These are phyloP conservation scores for Rhodocollybia butyracea DNA, from an alignment of 768 basidiomycete genomes.

Conservation along the genomic window DNA sequence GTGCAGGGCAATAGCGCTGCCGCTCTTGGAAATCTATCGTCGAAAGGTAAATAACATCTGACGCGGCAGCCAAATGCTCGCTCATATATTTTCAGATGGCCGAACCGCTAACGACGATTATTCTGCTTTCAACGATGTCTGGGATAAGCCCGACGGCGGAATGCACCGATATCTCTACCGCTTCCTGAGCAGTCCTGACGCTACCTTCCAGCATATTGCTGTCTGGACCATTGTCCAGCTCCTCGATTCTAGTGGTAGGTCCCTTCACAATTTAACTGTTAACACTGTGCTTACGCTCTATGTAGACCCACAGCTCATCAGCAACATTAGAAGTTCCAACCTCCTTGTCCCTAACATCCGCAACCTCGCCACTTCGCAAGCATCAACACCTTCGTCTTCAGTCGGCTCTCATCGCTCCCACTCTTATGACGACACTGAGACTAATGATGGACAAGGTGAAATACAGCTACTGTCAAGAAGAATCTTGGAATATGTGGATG, in stretches of 20 bases:
- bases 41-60: conserved; percentile 64
- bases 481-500: conserved; percentile 85
- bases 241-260: conserved; percentile 87
- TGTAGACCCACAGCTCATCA: conserved; percentile 82
- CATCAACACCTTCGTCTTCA: conserved; percentile 69
- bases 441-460: conserved; percentile 87
- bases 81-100: conserved; percentile 54
- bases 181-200: conserved; percentile 90
- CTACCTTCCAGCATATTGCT: conserved; percentile 99
- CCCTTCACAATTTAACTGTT: background rate
- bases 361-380: conserved; percentile 69
- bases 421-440: conserved; percentile 80
- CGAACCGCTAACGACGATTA: conserved; percentile 83
- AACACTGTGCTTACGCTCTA: conserved; percentile 1
- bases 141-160: conserved; percentile 97
- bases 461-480: conserved; percentile 82
- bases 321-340: conserved; percentile 83
- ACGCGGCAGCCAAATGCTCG: background rate
- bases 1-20: conserved; percentile 99
- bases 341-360: conserved; percentile 85
- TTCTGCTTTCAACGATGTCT: conserved; percentile 94
- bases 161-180: conserved; percentile 93
- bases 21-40: conserved; percentile 94
- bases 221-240: conserved; percentile 99
- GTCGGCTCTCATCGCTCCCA: conserved; percentile 72